phyloP scores from a whole-genome alignment of 169 alveolate species.

The Cryptosporidium felis region DNA sequence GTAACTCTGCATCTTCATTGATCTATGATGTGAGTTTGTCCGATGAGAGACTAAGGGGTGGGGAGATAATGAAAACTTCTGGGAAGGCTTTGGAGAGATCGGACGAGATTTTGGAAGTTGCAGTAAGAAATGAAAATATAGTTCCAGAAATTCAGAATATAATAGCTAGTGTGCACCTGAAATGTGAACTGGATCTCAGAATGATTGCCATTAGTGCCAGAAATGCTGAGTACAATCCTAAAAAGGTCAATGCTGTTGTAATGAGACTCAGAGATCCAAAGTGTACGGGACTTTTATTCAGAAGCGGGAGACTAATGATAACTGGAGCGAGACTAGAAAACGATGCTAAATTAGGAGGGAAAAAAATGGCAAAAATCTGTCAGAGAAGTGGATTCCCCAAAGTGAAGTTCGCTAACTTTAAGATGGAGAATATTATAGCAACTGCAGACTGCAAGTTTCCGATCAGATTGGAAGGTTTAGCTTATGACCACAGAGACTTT shows the following conservation, averaged over 20 bases:
- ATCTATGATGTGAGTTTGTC: background rate
- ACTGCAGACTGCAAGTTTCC: constrained; percentile 96
- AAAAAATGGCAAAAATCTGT: constrained; percentile 93
- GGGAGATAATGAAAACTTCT: background rate
- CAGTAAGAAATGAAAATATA: constrained; percentile 72
- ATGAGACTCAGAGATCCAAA: constrained; percentile 95
- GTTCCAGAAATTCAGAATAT: constrained; percentile 92
- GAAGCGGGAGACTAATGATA: constrained; percentile 95
- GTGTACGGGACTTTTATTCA: constrained; percentile 94
- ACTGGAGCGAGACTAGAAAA: constrained; percentile 95
- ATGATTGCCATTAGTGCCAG: constrained; percentile 92
- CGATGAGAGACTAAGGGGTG: background rate
- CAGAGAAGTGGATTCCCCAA: constrained; percentile 89
- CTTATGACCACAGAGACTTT: constrained; percentile 88
- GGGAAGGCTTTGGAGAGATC: background rate
- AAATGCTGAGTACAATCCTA: constrained; percentile 97
- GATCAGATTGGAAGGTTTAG: constrained; percentile 94
- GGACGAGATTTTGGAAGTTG: background rate
- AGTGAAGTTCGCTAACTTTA: constrained; percentile 89
- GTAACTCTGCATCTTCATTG: background rate
- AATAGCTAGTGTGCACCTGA: constrained; percentile 93
- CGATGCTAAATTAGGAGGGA: constrained; percentile 90
- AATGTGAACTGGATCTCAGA: constrained; percentile 88
- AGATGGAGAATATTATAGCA: constrained; percentile 97
- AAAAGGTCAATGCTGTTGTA: constrained; percentile 94